Evolutionary conservation across 345 rosid genomes (phyloP).

Genomic region (Hevea brasiliensis): DNA sequence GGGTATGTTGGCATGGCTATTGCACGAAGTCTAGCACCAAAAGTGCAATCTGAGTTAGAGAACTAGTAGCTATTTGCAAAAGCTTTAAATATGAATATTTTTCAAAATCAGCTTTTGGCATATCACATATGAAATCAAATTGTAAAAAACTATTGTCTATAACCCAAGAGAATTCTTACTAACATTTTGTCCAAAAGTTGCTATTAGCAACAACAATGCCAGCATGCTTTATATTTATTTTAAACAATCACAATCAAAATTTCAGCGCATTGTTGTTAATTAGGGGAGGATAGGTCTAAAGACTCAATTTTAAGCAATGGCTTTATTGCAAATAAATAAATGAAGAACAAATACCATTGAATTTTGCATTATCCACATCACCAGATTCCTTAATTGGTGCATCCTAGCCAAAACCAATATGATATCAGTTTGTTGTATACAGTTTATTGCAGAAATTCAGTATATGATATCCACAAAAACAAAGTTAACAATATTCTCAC

Average conservation of each 20-base stretch:
- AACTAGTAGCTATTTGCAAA: no score
- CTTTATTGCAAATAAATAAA: slow-evolving; percentile 3
- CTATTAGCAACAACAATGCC: no score
- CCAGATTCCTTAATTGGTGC: slow-evolving; percentile 95
- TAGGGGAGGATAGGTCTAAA: not conserved
- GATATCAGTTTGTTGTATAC: slow-evolving; percentile 12
- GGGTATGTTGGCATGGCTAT: no score
- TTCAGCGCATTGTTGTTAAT: not conserved
- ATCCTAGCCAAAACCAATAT: slow-evolving; percentile 52
- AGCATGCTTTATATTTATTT: not conserved
- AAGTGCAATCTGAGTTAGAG: no score
- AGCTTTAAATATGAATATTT: no score
- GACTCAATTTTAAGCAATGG: not conserved
- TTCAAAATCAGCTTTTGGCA: no score
- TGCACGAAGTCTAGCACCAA: no score
- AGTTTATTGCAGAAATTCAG: slow-evolving; percentile 10
- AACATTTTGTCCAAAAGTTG: no score
- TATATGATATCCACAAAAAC: not conserved
- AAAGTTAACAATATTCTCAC: slow-evolving; percentile 36
- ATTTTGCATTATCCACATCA: slow-evolving; percentile 73
- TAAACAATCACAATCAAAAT: not conserved
- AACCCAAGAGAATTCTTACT: no score
- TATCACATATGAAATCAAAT: no score
- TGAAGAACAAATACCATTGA: slow-evolving; percentile 46
- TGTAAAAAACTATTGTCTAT: no score